phyloP scores from a whole-genome alignment of 1,139 yeast genomes.

The Zygoascus hellenicus region DNA sequence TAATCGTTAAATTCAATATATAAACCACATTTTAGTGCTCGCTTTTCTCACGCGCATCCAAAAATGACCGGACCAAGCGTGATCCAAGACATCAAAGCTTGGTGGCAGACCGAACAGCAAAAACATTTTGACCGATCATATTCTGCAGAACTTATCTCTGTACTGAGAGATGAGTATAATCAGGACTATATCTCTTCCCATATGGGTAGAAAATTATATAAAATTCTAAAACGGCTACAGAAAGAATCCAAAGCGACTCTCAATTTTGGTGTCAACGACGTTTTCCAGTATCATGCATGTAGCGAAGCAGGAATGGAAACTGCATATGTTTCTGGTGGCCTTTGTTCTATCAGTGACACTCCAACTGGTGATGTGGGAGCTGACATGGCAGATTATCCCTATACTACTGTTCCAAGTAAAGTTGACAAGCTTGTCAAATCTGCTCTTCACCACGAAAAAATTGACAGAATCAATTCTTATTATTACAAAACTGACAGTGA shows the following conservation, averaged over 20 bases:
- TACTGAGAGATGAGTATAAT: slow-evolving; percentile 48
- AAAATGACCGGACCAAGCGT: too few relatives aligned
- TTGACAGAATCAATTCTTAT: slow-evolving; percentile 35
- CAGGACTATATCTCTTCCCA: slow-evolving; percentile 47
- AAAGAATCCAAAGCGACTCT: slow-evolving; percentile 44
- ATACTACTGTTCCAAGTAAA: slow-evolving; percentile 60
- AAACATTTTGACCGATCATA: slow-evolving; percentile 47
- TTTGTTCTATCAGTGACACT: slow-evolving; percentile 48
- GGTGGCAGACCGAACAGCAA: slow-evolving; percentile 51
- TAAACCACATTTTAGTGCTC: too few relatives aligned
- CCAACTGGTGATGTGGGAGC: slow-evolving; percentile 57
- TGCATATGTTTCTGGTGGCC: slow-evolving; percentile 71
- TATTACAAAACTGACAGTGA: slow-evolving; percentile 22
- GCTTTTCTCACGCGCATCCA: too few relatives aligned
- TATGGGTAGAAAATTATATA: slow-evolving; percentile 50
- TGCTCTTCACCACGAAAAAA: slow-evolving; percentile 50
- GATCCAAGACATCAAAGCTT: slow-evolving; percentile 35
- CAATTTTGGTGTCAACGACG: slow-evolving; percentile 58
- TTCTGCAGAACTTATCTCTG: slow-evolving; percentile 47
- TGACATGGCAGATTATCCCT: slow-evolving; percentile 59
- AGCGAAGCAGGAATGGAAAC: slow-evolving; percentile 87
- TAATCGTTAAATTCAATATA: too few relatives aligned
- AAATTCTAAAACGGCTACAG: slow-evolving; percentile 39
- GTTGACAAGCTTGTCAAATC: slow-evolving; percentile 56
- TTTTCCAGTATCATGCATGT: slow-evolving; percentile 79